Evolutionary conservation across 257 asterid species (phyloP).

Genomic region (Ilex asprella): DNA sequence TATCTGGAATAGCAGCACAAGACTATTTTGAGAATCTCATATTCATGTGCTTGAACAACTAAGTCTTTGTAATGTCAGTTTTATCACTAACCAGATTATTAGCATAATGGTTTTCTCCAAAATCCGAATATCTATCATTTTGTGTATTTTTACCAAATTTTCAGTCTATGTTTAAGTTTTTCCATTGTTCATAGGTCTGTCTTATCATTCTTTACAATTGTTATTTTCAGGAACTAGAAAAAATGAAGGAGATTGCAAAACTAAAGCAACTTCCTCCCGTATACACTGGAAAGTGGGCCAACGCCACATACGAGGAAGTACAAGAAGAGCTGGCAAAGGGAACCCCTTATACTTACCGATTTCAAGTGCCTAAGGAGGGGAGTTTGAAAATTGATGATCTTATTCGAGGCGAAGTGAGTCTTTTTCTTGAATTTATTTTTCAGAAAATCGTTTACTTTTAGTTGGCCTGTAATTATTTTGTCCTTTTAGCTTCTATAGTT

Average conservation of each 20-base stretch:
- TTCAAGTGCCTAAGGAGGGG: conserved; percentile 85
- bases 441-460: neutral
- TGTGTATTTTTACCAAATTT: conserved; percentile 6
- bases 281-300: conserved; percentile 88
- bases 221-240: conserved; percentile 65
- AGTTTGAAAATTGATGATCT: conserved; percentile 68
- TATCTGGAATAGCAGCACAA: no score
- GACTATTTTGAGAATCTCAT: no score
- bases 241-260: conserved; percentile 86
- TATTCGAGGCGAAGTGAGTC: conserved; percentile 86
- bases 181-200: conserved; percentile 2
- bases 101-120: no score
- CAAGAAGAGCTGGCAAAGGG: conserved; percentile 68
- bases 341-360: conserved; percentile 81
- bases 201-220: conserved; percentile 4
- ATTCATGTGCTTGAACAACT: no score
- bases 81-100: no score
- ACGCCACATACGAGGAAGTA: conserved; percentile 65
- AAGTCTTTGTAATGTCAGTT: no score
- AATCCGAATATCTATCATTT: no score
- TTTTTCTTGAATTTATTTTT: conserved; percentile 6
- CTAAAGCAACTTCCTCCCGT: conserved; percentile 83
- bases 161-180: no score
- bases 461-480: neutral
- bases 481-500: neutral